These are phyloP conservation scores for Arabis alpina DNA, from an alignment of 345 rosid genomes.

Conservation along the genomic window DNA sequence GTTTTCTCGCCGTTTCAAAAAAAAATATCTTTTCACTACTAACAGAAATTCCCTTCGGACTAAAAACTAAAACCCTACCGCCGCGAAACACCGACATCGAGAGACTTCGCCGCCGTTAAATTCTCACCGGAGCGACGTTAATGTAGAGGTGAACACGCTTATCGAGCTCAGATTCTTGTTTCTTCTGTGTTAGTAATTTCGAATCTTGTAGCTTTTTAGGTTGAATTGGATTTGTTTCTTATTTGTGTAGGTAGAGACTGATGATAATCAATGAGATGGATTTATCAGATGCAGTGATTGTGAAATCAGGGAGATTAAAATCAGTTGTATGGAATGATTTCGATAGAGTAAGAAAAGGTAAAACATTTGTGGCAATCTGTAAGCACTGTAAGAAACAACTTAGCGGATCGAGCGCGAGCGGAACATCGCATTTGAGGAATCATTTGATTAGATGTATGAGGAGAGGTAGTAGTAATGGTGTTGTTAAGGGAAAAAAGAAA, in stretches of 20 bases:
- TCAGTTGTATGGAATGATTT: slow-evolving; percentile 93
- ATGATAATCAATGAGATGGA: slow-evolving; percentile 59
- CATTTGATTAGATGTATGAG: slow-evolving; percentile 80
- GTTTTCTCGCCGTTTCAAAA: slow-evolving; percentile 6
- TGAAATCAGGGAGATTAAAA: slow-evolving; percentile 73
- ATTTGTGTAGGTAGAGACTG: slow-evolving; percentile 34
- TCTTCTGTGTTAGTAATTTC: background rate
- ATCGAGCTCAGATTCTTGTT: slow-evolving; percentile 16
- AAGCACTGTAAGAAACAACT: slow-evolving; percentile 80
- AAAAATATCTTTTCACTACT: slow-evolving; percentile 10
- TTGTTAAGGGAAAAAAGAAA: slow-evolving; percentile 64
- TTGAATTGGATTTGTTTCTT: too few species aligned
- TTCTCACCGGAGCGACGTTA: background rate
- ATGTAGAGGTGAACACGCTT: slow-evolving; percentile 20
- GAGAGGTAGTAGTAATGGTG: slow-evolving; percentile 47
- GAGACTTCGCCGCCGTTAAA: slow-evolving; percentile 15
- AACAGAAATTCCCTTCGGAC: slow-evolving; percentile 5
- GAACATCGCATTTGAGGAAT: slow-evolving; percentile 84
- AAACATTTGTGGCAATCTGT: slow-evolving; percentile 69
- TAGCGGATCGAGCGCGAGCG: slow-evolving; percentile 84
- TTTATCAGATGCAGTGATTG: slow-evolving; percentile 74
- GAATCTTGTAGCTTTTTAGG: background rate
- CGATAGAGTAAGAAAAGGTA: slow-evolving; percentile 76
- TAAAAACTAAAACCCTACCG: slow-evolving; percentile 41
- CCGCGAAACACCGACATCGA: slow-evolving; percentile 35